Conservation (phyloP, 176 grass and related monocot species). For the Rhipidocladum racemiflorum region DNA sequence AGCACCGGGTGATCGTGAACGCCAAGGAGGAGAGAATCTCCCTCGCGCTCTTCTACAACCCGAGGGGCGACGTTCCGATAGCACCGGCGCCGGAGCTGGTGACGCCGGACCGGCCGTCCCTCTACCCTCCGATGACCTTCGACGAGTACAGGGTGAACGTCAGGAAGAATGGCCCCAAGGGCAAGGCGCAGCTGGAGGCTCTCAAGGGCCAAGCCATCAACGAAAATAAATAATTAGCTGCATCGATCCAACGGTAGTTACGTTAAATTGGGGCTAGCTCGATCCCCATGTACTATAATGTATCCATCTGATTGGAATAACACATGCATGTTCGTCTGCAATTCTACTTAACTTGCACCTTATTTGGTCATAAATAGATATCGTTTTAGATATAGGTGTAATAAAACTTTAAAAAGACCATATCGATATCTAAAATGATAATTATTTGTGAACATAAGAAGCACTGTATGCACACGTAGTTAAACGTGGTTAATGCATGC, state of each 20-base stretch:
- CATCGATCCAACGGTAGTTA: not conserved
- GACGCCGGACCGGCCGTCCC: conserved; percentile 42
- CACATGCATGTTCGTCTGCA: not conserved
- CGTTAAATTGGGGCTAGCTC: not conserved
- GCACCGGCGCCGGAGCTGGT: conserved; percentile 52
- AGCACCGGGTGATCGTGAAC: conserved; percentile 72
- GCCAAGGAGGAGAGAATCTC: conserved; percentile 65
- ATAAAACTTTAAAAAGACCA: no score
- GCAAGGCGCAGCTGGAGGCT: conserved; percentile 69
- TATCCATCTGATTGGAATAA: conserved; percentile 32
- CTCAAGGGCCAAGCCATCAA: conserved; percentile 40
- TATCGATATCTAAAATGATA: no score
- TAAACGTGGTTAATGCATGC: no score
- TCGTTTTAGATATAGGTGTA: no score
- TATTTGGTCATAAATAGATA: no score
- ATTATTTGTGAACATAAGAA: no score
- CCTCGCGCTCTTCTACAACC: conserved; percentile 89
- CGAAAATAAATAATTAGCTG: not conserved
- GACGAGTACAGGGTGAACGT: conserved; percentile 63
- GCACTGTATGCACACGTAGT: no score
- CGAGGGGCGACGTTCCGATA: conserved; percentile 50
- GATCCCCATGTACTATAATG: not conserved
- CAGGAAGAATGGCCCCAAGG: conserved; percentile 59
- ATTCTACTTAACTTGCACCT: no score
- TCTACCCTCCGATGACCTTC: conserved; percentile 78